A percentile compares a stretch with the other conserved stretches of the same genome.
phyloP scores from a whole-genome alignment of 1,284 basidiomycete genomes.

The Chalciporus sp. region DNA sequence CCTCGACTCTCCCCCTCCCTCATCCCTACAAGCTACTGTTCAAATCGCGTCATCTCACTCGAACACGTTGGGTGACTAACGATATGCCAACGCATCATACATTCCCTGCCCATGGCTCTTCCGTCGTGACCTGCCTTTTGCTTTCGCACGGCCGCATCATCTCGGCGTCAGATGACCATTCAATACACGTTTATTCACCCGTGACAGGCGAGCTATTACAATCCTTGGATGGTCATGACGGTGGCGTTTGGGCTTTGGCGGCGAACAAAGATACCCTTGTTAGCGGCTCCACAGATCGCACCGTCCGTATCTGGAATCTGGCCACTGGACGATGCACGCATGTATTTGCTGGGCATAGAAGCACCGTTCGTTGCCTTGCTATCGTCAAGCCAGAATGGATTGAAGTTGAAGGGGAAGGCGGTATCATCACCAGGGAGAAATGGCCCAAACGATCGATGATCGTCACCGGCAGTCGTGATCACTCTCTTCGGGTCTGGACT shows the following conservation, averaged over 20 bases:
- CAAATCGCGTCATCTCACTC: conserved; percentile 80
- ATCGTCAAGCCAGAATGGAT: conserved; percentile 87
- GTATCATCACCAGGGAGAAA: conserved; percentile 62
- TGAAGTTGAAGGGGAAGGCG: conserved; percentile 64
- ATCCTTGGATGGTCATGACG: conserved; percentile 86
- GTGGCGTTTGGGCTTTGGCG: conserved; percentile 93
- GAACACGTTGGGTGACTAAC: conserved; percentile 75
- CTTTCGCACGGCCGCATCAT: conserved; percentile 94
- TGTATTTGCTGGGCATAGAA: conserved; percentile 91
- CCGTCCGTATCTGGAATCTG: conserved; percentile 92
- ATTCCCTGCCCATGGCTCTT: conserved; percentile 85
- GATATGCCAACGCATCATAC: conserved; percentile 75
- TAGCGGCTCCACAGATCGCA: conserved; percentile 92
- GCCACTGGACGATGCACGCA: conserved; percentile 80
- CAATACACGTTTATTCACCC: conserved; percentile 90
- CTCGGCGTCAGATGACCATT: conserved; percentile 92
- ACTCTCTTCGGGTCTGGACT: conserved; percentile 88
- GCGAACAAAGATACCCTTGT: conserved; percentile 86
- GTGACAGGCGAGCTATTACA: conserved; percentile 74
- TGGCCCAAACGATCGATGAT: conserved; percentile 88
- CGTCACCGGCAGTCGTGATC: conserved; percentile 92
- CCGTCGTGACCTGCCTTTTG: conserved; percentile 92
- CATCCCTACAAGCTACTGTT: conserved; percentile 88
- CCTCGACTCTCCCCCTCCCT: conserved; percentile 59
- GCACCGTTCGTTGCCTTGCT: conserved; percentile 89